Evolutionary conservation across 176 grass and related monocot genomes (phyloP).

Genomic region (Oryza meridionalis): DNA sequence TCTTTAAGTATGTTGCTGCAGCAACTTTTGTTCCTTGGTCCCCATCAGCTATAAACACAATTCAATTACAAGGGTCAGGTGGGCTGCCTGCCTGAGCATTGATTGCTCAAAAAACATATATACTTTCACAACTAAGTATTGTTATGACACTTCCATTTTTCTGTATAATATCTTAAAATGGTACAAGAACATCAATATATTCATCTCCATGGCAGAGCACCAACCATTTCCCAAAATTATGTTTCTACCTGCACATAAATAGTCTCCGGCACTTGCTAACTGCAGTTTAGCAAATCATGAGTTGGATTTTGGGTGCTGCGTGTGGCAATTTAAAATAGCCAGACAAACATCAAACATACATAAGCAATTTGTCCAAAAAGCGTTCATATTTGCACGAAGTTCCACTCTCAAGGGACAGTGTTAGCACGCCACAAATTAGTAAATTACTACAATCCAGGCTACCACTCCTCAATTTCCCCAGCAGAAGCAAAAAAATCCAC

Average conservation of each 20-base stretch:
- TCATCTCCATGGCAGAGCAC: background rate
- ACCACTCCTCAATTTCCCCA: background rate
- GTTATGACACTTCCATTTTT: background rate
- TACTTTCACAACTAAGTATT: background rate
- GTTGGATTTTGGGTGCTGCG: background rate
- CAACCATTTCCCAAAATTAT: background rate
- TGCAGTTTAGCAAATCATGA: background rate
- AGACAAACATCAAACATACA: background rate
- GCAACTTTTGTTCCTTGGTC: slow-evolving; percentile 76
- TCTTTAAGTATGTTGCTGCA: slow-evolving; percentile 78
- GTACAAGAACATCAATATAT: background rate
- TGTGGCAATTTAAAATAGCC: background rate
- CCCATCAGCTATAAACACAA: slow-evolving; percentile 46
- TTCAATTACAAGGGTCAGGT: background rate
- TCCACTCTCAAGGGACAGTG: background rate
- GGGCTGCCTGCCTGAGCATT: background rate
- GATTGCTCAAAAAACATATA: background rate
- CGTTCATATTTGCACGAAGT: background rate
- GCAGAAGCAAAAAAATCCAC: background rate
- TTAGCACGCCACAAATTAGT: background rate
- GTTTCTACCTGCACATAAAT: background rate
- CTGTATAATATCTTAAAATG: background rate
- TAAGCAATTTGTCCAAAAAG: background rate
- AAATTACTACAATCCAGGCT: background rate
- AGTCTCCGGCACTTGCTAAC: background rate